Percentiles rank a stretch among this genome's conserved stretches.
These are phyloP conservation scores for Rhodotorula taiwanensis DNA, from an alignment of 768 basidiomycete genomes.

Conservation along the genomic window DNA sequence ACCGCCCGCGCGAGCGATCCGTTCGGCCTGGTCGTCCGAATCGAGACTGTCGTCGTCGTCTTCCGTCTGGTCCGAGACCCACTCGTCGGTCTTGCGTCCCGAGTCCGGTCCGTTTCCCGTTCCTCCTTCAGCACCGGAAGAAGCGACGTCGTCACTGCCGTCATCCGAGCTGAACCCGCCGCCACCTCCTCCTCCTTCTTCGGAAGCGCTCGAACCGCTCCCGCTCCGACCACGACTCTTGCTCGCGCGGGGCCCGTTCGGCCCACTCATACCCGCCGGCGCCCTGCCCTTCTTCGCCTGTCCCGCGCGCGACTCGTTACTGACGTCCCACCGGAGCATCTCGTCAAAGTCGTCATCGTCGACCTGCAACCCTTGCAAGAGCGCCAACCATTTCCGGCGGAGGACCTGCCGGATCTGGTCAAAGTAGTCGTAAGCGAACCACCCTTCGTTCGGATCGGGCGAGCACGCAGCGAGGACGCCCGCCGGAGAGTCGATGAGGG, in stretches of 20 bases:
- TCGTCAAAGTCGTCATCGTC: slow-evolving; percentile 33
- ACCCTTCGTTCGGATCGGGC: slow-evolving; percentile 68
- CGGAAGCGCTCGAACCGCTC: too few species aligned
- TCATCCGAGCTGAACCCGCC: background rate
- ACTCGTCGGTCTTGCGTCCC: too few species aligned
- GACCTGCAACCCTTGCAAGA: slow-evolving; percentile 58
- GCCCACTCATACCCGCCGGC: background rate
- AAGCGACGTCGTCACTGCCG: background rate
- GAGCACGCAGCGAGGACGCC: slow-evolving; percentile 62
- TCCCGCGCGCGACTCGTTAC: background rate
- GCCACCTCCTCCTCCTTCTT: too few species aligned
- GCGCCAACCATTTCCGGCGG: slow-evolving; percentile 69
- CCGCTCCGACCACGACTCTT: background rate
- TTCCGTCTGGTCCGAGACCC: too few species aligned
- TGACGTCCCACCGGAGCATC: background rate
- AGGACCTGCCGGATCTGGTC: slow-evolving; percentile 78
- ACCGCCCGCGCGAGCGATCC: too few species aligned
- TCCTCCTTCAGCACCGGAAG: background rate
- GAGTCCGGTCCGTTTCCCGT: background rate
- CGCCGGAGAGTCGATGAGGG: slow-evolving; percentile 68
- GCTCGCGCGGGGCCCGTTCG: background rate
- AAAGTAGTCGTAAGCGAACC: slow-evolving; percentile 70
- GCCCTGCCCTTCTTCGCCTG: background rate
- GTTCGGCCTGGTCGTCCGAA: too few species aligned
- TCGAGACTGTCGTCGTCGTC: too few species aligned